These are phyloP conservation scores for Aspergillus cavernicola DNA, from an alignment of 495 filamentous ascomycete genomes.

Conservation along the genomic window DNA sequence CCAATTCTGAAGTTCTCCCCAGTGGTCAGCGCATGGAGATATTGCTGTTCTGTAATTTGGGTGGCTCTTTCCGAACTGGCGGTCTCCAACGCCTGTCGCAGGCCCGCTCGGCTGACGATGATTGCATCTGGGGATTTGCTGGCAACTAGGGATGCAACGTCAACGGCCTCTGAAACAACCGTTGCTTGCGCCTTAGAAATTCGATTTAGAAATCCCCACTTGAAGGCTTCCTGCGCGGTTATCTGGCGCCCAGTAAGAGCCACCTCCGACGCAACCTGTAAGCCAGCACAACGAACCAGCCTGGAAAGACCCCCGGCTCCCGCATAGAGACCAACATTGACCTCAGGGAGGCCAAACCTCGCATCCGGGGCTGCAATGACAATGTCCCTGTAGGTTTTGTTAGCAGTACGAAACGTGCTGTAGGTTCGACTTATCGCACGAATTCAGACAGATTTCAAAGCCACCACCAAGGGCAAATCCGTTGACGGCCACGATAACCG, in stretches of 20 bases:
- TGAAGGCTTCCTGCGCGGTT: slow-evolving; percentile 49
- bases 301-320: slow-evolving; percentile 66
- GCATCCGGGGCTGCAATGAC: slow-evolving; percentile 52
- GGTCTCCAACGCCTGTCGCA: slow-evolving; percentile 62
- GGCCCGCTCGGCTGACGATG: slow-evolving; percentile 58
- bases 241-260: slow-evolving; percentile 57
- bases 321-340: slow-evolving; percentile 58
- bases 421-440: too few relatives aligned
- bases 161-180: slow-evolving; percentile 26
- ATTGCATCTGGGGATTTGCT: slow-evolving; percentile 64
- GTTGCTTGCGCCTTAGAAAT: slow-evolving; percentile 50
- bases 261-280: slow-evolving; percentile 63
- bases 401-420: too few relatives aligned
- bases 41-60: slow-evolving; percentile 46
- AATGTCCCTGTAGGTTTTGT: slow-evolving; percentile 59
- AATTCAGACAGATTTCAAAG: slow-evolving; percentile 63
- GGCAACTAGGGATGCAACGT: slow-evolving; percentile 20
- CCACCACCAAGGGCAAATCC: slow-evolving; percentile 67
- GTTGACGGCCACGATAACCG: slow-evolving; percentile 69
- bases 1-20: slow-evolving; percentile 76
- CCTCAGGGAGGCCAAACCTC: slow-evolving; percentile 61
- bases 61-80: slow-evolving; percentile 57
- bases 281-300: slow-evolving; percentile 53
- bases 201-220: slow-evolving; percentile 61
- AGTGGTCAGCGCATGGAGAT: slow-evolving; percentile 49